Evolutionary conservation across 768 basidiomycete genomes (phyloP).

Genomic region (Mycena albidolilacea): DNA sequence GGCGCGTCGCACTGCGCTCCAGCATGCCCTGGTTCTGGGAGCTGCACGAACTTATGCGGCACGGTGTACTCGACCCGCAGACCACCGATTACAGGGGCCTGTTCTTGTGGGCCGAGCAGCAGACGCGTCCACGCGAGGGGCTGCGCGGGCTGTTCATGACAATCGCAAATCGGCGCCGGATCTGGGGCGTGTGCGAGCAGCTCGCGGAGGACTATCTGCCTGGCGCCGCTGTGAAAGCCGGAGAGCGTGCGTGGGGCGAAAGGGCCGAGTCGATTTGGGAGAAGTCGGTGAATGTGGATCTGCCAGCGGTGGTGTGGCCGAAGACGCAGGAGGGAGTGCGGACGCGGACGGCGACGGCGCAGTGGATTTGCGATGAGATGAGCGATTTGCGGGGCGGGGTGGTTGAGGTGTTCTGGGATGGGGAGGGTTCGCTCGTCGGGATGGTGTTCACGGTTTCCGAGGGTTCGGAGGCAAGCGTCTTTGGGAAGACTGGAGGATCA

Average conservation of each 20-base stretch:
- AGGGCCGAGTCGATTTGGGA: slow-evolving; percentile 5
- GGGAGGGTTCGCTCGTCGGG: not conserved
- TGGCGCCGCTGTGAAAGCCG: not conserved
- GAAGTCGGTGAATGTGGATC: slow-evolving; percentile 8
- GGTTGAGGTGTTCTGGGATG: slow-evolving; percentile 1
- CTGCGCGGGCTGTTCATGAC: slow-evolving; percentile 6
- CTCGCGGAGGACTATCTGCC: not conserved
- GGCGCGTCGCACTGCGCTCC: not conserved
- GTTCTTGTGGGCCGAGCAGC: not conserved
- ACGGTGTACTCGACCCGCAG: not conserved
- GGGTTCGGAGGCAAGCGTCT: not conserved
- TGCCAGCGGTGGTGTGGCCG: slow-evolving; percentile 12
- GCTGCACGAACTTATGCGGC: not conserved
- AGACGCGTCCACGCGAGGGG: not conserved
- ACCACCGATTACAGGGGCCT: slow-evolving; percentile 2
- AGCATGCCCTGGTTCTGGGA: slow-evolving; percentile 25
- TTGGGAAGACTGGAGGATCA: not conserved
- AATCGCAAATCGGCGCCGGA: slow-evolving; percentile 16
- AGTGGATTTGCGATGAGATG: slow-evolving; percentile 7
- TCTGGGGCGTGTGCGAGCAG: slow-evolving; percentile 11
- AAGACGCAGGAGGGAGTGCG: not conserved
- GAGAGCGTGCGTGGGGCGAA: not conserved
- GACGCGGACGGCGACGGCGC: slow-evolving; percentile 1
- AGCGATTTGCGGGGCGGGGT: not conserved
- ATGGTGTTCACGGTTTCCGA: slow-evolving; percentile 1